Percentiles rank a stretch among this genome's conserved stretches.
phyloP scores from a whole-genome alignment of 345 rosid genomes.

The Citrus medica region DNA sequence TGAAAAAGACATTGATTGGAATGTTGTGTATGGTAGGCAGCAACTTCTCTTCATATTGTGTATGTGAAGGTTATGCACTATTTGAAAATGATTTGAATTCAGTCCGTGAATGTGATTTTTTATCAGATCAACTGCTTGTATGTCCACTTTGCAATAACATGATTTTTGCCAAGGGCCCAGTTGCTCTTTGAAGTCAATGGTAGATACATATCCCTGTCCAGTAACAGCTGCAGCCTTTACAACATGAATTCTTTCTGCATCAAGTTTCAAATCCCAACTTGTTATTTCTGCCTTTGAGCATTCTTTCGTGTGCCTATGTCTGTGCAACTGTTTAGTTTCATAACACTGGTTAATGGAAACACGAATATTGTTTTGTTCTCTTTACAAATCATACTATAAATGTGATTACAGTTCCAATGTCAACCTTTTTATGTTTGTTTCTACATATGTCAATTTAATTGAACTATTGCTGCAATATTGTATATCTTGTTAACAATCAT shows the following conservation, averaged over 20 bases:
- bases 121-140: background rate
- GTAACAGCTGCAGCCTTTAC: background rate
- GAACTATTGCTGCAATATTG: background rate
- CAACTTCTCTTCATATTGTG: background rate
- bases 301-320: background rate
- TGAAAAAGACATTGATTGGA: background rate
- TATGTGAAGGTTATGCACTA: background rate
- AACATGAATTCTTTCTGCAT: background rate
- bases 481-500: background rate
- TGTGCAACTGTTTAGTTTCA: background rate
- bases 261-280: background rate
- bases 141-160: background rate
- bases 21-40: background rate
- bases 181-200: background rate
- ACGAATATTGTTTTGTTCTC: background rate
- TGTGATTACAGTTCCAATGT: background rate
- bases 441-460: background rate
- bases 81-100: background rate
- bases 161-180: background rate
- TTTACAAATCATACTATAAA: background rate
- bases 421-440: background rate
- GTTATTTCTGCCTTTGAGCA: background rate
- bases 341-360: background rate
- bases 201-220: background rate
- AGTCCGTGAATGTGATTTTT: background rate